These are phyloP conservation scores for Mallotus nudiflorus DNA, from an alignment of 345 rosid genomes.

Conservation along the genomic window DNA sequence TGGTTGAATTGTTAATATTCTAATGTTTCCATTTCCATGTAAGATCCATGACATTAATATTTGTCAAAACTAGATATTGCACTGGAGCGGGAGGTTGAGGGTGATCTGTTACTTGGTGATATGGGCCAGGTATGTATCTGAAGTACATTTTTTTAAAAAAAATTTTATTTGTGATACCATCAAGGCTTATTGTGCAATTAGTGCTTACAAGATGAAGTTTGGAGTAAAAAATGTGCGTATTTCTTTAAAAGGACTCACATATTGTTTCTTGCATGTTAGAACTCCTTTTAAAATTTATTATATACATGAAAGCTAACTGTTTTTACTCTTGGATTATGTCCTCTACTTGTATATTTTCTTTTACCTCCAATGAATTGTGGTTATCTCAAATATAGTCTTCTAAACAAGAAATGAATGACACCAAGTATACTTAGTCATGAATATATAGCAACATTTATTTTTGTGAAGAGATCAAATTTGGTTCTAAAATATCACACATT, in stretches of 20 bases:
- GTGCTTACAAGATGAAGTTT: background rate
- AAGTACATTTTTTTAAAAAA: background rate
- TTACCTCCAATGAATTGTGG: background rate
- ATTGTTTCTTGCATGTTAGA: background rate
- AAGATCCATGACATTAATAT: background rate
- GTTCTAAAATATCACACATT: background rate
- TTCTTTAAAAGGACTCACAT: background rate
- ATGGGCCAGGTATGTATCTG: conserved; percentile 81
- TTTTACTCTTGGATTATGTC: background rate
- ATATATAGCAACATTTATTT: background rate
- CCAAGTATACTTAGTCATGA: background rate
- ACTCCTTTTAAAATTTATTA: no score
- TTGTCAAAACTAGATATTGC: conserved; percentile 55
- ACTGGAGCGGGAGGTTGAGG: conserved; percentile 81
- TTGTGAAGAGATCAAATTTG: background rate
- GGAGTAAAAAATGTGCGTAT: background rate
- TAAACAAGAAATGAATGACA: background rate
- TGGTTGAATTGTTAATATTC: background rate
- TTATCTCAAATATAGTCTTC: background rate
- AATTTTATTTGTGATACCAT: background rate
- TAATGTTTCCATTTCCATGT: background rate
- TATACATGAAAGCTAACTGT: no score
- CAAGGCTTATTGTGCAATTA: background rate
- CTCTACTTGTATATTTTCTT: background rate
- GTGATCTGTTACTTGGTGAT: conserved; percentile 90